Evolutionary conservation across 2,329 filamentous ascomycete species (phyloP), one percentile per base, ranked within the genome.

Genomic region (Sarocladiaceae sp.): DNA sequence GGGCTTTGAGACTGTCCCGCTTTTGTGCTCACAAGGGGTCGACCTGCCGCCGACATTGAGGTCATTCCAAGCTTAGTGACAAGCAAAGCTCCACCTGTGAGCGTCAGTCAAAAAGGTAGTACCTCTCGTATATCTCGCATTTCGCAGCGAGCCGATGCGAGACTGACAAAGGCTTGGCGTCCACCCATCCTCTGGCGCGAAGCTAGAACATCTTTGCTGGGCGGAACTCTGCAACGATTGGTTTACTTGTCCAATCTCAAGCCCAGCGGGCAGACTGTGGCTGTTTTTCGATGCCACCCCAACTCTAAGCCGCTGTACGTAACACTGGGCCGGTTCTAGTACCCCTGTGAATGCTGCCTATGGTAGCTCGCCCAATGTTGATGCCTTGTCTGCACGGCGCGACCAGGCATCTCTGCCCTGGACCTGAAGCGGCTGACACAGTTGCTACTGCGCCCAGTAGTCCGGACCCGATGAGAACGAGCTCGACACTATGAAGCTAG

Each of bases 31-130:
- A n/a, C n/a, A n/a, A n/a, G n/a, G n/a, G n/a, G 29, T 31, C 29
- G 8, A 8, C 8, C 29, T 8, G 29, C 15, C 8, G 29, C 8
- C 29, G 8, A 31, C 29, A 31, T 8, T 15, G 8, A 8, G 29
- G 29, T 31, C 29, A 31, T 15, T 8, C 29, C 29, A 31, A 8
- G 15, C 8, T 31, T 31, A 15, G 29, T 8, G 35, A 37, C 5
- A 61, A n/a, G 56, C 59, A 5, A 8, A 31, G 20, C 22, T 26
- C 15, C 15, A 20, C 17, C 31, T 17, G 31, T 15, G 31, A 55
- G 39, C 52, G 60, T 65, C 65, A 52, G 46, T 58, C 7, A 60
- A 57, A 49, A 33, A 62, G 59, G n/a, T n/a, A n/a, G n/a, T n/a
- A n/a, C 20, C 40, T 28, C 18, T 33, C 44, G 44, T 48, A 48